Conservation (phyloP, 2,329 filamentous ascomycete genomes). For the Onygenales sp. region DNA sequence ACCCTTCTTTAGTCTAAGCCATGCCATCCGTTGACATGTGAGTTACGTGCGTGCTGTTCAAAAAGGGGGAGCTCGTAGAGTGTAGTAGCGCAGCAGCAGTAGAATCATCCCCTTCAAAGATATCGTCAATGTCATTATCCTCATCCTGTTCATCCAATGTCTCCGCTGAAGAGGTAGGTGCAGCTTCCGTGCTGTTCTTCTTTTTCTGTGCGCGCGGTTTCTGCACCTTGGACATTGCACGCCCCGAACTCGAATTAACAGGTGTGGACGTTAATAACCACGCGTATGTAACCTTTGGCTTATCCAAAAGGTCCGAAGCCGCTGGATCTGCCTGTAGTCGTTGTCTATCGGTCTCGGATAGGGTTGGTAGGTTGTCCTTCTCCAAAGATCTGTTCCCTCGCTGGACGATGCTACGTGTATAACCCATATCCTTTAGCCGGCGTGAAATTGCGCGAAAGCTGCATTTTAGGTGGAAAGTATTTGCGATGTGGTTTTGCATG, state of each 20-base stretch:
- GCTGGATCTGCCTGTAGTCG: neutral
- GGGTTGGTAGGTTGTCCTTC: neutral
- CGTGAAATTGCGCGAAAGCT: constrained; percentile 2
- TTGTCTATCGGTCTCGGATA: neutral
- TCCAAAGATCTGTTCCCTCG: neutral
- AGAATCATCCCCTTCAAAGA: neutral
- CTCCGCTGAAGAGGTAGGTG: neutral
- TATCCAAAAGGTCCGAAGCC: neutral
- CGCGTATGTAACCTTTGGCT: neutral
- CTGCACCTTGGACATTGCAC: neutral
- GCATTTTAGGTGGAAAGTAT: constrained; percentile 2
- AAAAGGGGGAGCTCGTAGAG: no score
- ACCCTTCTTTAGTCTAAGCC: neutral
- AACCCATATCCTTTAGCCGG: constrained; percentile 6
- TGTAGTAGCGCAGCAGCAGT: neutral
- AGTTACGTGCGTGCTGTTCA: neutral
- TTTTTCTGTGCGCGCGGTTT: neutral
- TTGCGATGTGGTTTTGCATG: constrained; percentile 3
- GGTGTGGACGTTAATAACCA: neutral
- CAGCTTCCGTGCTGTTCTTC: neutral
- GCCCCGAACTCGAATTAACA: neutral
- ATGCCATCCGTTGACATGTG: neutral
- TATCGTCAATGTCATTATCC: neutral
- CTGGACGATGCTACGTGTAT: constrained; percentile 4
- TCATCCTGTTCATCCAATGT: neutral